Percentiles rank a stretch among this genome's conserved stretches.
Conservation (phyloP, 2,329 filamentous ascomycete genomes). For the Fusarium abutilonis region DNA sequence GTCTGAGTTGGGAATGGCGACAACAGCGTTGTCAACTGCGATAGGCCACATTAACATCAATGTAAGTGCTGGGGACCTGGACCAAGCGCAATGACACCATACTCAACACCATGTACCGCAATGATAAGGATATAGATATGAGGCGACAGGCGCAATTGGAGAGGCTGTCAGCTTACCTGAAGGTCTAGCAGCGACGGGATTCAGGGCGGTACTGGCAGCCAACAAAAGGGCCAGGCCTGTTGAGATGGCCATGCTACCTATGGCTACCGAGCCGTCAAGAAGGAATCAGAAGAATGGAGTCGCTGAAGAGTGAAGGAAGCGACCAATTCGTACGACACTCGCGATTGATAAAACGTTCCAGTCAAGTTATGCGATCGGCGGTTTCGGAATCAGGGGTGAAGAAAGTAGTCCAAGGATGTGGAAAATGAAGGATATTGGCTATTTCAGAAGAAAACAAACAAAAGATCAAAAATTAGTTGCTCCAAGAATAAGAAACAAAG, state of each 20-base stretch:
- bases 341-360: constrained; percentile 15
- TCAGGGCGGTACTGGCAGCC: constrained; percentile 40
- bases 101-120: neutral
- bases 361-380: constrained; percentile 3
- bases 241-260: constrained; percentile 38
- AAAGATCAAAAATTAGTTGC: constrained; percentile 4
- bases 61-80: neutral
- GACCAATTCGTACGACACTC: neutral
- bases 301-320: constrained; percentile 4
- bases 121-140: neutral
- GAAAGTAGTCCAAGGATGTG: neutral
- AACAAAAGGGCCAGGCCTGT: constrained; percentile 41
- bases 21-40: constrained; percentile 30
- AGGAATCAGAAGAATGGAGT: constrained; percentile 3
- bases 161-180: constrained; percentile 27
- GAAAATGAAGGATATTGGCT: neutral
- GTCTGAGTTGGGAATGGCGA: constrained; percentile 33
- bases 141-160: neutral
- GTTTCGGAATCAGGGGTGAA: neutral
- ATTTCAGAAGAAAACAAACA: constrained; percentile 2
- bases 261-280: constrained; percentile 6
- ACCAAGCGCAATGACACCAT: constrained; percentile 1
- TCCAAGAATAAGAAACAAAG: constrained; percentile 13
- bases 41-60: constrained; percentile 28
- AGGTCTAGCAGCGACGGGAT: constrained; percentile 34